Percentiles rank a stretch among this genome's conserved stretches.
These are phyloP conservation scores for Hymenoscyphus repandus DNA, from an alignment of 2,329 filamentous ascomycete genomes.

Conservation along the genomic window DNA sequence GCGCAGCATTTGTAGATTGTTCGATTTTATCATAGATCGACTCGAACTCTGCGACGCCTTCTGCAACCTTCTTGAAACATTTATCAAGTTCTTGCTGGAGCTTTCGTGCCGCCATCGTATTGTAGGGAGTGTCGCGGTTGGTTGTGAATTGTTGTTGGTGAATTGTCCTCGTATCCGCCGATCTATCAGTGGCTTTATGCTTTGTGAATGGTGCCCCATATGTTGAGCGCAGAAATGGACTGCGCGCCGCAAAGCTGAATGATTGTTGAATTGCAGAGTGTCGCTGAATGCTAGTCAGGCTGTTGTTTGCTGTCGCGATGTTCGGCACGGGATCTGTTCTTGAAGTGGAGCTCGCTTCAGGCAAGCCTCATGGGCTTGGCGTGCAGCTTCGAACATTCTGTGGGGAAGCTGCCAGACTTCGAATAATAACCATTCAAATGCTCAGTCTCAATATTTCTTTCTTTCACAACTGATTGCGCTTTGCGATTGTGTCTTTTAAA, in stretches of 20 bases:
- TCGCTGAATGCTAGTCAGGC: neutral
- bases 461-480: no score
- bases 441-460: no score
- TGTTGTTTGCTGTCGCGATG: constrained; percentile 1
- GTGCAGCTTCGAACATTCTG: constrained; percentile 1
- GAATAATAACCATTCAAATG: no score
- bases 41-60: constrained; percentile 90
- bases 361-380: neutral
- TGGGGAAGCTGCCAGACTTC: constrained; percentile 1
- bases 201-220: constrained; percentile 24
- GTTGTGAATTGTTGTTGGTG: constrained; percentile 14
- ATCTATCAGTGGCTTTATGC: constrained; percentile 21
- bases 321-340: neutral
- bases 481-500: no score
- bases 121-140: constrained; percentile 17
- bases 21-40: constrained; percentile 97
- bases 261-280: neutral
- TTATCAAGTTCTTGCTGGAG: constrained; percentile 98
- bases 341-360: constrained; percentile 1
- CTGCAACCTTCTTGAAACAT: constrained; percentile 97
- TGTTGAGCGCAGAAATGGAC: constrained; percentile 13
- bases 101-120: constrained; percentile 88
- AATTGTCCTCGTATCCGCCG: constrained; percentile 25
- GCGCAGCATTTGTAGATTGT: constrained; percentile 82
- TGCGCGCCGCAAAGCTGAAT: neutral